Conservation (phyloP, 83 land plant species). For the Larix sibirica region DNA sequence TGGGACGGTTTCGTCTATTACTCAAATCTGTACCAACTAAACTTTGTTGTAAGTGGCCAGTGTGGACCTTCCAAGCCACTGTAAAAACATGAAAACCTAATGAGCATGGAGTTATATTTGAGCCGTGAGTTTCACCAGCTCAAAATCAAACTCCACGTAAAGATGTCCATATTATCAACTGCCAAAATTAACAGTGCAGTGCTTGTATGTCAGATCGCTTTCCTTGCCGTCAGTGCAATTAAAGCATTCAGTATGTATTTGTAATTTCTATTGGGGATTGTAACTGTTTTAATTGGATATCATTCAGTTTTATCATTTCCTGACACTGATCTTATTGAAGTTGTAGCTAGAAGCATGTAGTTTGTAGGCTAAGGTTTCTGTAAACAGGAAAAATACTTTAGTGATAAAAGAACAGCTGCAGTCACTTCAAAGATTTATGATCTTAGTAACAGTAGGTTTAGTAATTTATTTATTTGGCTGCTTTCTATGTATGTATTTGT, state of each 20-base stretch:
- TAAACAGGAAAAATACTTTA: no score
- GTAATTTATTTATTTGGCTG: not conserved
- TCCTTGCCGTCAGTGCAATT: not conserved
- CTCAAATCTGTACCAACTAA: not conserved
- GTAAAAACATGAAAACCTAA: no score
- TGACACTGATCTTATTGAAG: not conserved
- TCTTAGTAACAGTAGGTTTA: not conserved
- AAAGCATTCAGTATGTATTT: not conserved
- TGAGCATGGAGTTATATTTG: no score
- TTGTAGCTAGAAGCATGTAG: not conserved
- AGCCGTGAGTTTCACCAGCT: no score
- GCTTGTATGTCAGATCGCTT: not conserved
- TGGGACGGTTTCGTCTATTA: not conserved
- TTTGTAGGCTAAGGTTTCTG: not conserved
- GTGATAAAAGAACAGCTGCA: not conserved
- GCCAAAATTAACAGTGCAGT: not conserved
- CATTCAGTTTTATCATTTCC: not conserved
- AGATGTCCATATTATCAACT: not conserved
- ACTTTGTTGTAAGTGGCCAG: no score
- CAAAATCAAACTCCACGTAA: not conserved
- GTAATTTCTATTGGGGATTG: not conserved
- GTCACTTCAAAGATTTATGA: not conserved
- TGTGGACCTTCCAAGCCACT: no score
- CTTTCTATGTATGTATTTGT: no score
- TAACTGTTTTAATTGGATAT: not conserved